phyloP scores from a whole-genome alignment of 768 basidiomycete genomes.

The Psilocybe sp. region DNA sequence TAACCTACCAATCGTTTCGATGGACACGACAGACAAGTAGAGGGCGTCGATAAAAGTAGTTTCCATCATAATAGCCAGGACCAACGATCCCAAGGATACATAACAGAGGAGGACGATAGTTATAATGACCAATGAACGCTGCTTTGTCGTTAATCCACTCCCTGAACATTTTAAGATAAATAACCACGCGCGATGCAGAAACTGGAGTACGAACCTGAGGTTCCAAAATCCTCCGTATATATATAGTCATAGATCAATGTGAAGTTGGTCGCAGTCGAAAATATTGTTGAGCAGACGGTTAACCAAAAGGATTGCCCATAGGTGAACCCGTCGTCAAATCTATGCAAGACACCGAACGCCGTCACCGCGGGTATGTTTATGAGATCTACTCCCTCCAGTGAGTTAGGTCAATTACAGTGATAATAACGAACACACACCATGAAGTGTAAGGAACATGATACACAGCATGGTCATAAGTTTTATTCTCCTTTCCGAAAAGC shows the following conservation, averaged over 20 bases:
- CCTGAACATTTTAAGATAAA: constrained; percentile 33
- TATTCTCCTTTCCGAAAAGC: constrained; percentile 72
- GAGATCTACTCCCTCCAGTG: constrained; percentile 42
- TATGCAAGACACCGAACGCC: constrained; percentile 61
- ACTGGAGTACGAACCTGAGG: constrained; percentile 44
- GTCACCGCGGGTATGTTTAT: constrained; percentile 63
- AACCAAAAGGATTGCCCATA: constrained; percentile 76
- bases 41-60: constrained; percentile 69
- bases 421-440: constrained; percentile 45
- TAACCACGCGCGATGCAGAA: background rate
- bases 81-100: constrained; percentile 68
- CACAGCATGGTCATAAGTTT: constrained; percentile 60
- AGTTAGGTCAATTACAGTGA: constrained; percentile 1
- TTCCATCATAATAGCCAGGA: constrained; percentile 49
- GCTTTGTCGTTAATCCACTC: constrained; percentile 78
- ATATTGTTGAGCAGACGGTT: constrained; percentile 70
- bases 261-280: constrained; percentile 61
- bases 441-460: constrained; percentile 62
- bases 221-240: constrained; percentile 57
- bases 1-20: constrained; percentile 59
- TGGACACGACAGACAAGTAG: constrained; percentile 74
- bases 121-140: constrained; percentile 75
- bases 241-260: constrained; percentile 64
- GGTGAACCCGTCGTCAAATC: constrained; percentile 63
- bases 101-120: constrained; percentile 74